A percentile compares a stretch with the other conserved stretches of the same genome.
phyloP scores from a whole-genome alignment of 495 filamentous ascomycete genomes.

The Podospora pseudocomata region DNA sequence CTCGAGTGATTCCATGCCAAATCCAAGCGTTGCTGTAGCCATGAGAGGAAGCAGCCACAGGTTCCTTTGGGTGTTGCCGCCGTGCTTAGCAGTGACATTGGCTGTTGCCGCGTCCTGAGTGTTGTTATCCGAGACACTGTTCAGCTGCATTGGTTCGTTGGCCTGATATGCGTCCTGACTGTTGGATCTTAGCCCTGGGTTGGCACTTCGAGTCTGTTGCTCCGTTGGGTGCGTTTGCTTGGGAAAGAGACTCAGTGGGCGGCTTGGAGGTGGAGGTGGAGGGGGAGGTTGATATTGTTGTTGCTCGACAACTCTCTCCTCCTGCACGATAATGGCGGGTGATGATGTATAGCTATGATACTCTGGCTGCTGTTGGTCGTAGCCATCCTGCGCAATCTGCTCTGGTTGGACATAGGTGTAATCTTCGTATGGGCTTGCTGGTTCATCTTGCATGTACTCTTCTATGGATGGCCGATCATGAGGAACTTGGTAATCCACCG shows the following conservation, averaged over 20 bases:
- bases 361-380: neutral
- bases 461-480: neutral
- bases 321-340: neutral
- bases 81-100: neutral
- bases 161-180: slow-evolving; percentile 5
- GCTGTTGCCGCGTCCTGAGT: neutral
- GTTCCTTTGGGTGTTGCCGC: slow-evolving; percentile 10
- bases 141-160: slow-evolving; percentile 15
- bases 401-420: neutral
- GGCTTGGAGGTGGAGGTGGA: neutral
- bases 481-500: neutral
- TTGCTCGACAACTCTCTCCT: neutral
- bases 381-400: neutral
- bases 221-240: neutral
- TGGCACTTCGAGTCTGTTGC: neutral
- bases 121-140: neutral
- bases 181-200: neutral
- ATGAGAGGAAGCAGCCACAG: slow-evolving; percentile 18
- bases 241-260: neutral
- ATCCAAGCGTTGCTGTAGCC: slow-evolving; percentile 14
- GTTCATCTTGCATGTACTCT: neutral
- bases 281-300: neutral
- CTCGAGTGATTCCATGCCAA: slow-evolving; percentile 11
- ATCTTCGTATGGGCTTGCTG: neutral
- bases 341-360: neutral